These are phyloP conservation scores for Atractiella rhizophila DNA, from an alignment of 768 basidiomycete species.

Conservation along the genomic window DNA sequence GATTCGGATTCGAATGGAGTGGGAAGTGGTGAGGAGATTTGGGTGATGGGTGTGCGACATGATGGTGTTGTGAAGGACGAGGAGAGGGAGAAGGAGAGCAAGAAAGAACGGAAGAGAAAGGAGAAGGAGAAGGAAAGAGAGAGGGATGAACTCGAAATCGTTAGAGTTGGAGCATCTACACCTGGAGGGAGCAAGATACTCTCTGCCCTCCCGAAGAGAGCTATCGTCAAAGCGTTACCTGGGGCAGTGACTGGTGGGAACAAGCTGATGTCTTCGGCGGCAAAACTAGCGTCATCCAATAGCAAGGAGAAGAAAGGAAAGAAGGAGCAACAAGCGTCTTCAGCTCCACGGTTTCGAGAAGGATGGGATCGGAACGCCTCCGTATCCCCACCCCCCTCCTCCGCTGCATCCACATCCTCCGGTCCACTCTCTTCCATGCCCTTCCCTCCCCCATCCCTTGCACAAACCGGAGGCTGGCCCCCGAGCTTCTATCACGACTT, in stretches of 20 bases:
- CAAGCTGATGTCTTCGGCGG: too few species aligned
- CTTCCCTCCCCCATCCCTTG: constrained; percentile 8
- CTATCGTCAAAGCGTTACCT: too few species aligned
- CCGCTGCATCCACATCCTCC: not conserved
- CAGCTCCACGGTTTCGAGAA: not conserved
- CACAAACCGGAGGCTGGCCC: constrained; percentile 31
- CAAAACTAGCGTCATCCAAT: too few species aligned
- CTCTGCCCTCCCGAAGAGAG: not conserved
- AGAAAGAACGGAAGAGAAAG: constrained; percentile 1
- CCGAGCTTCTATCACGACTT: constrained; percentile 70
- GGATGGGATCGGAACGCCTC: not conserved
- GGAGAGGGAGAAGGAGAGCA: not conserved
- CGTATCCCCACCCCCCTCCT: not conserved
- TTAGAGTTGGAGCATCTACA: not conserved
- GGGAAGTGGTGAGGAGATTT: constrained; percentile 55
- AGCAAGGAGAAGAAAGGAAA: not conserved
- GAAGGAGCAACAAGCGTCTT: not conserved
- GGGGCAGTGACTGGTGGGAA: too few species aligned
- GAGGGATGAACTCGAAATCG: constrained; percentile 8
- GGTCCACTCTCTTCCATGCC: constrained; percentile 18
- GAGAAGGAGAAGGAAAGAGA: constrained; percentile 1
- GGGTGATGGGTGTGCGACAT: constrained; percentile 65
- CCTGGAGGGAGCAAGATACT: constrained; percentile 15
- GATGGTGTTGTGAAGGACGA: constrained; percentile 31
- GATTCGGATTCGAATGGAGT: constrained; percentile 73